phyloP scores from a whole-genome alignment of 495 filamentous ascomycete species.

The Hypoxylon rickii region DNA sequence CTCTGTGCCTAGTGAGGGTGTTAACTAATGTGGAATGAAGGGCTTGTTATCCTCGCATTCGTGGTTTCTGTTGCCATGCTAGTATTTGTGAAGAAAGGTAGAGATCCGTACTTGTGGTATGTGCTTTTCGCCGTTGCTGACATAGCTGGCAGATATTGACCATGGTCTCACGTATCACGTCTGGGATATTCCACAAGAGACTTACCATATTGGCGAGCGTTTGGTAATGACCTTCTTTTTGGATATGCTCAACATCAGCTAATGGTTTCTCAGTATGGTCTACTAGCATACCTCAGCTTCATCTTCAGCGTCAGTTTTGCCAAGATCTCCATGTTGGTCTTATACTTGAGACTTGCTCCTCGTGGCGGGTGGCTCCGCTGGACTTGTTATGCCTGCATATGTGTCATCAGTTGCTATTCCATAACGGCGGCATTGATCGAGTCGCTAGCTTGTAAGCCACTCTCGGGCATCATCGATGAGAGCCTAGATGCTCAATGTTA shows the following conservation, averaged over 20 bases:
- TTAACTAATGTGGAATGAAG: slow-evolving; percentile 6
- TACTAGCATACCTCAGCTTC: slow-evolving; percentile 20
- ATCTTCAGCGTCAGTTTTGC: slow-evolving; percentile 27
- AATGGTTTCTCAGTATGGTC: slow-evolving; percentile 13
- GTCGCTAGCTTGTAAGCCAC: slow-evolving; percentile 18
- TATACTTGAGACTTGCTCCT: slow-evolving; percentile 21
- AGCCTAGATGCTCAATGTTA: slow-evolving; percentile 21
- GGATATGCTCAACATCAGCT: slow-evolving; percentile 1
- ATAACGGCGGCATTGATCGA: slow-evolving; percentile 18
- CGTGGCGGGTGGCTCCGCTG: slow-evolving; percentile 14
- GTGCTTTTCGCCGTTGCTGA: neutral
- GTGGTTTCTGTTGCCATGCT: slow-evolving; percentile 24
- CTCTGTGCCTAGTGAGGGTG: neutral
- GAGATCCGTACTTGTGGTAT: neutral
- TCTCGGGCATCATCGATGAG: slow-evolving; percentile 20
- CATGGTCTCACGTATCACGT: slow-evolving; percentile 29
- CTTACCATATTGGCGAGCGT: slow-evolving; percentile 25
- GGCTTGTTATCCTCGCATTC: slow-evolving; percentile 18
- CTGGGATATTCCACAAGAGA: slow-evolving; percentile 26
- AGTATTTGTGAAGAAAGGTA: slow-evolving; percentile 28
- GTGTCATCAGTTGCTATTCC: slow-evolving; percentile 16
- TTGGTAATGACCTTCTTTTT: slow-evolving; percentile 6
- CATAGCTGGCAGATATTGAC: slow-evolving; percentile 12
- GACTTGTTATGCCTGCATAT: slow-evolving; percentile 16
- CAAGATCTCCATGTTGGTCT: slow-evolving; percentile 24